A percentile compares a stretch with the other conserved stretches of the same genome.
phyloP scores from a whole-genome alignment of 1,284 basidiomycete species.

The Exobasidium rhododendri region DNA sequence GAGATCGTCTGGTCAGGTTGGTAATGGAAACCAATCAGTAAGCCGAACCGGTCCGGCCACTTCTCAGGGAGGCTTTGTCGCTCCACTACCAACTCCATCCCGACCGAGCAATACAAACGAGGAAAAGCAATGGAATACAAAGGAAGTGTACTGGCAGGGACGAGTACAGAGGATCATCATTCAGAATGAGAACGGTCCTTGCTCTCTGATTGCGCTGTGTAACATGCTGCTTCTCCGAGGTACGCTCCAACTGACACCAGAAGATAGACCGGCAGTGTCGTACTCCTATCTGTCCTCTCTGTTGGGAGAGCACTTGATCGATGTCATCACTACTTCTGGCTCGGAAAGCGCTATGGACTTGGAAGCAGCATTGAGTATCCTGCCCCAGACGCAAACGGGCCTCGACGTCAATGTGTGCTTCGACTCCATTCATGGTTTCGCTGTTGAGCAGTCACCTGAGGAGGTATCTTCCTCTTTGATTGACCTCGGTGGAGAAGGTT shows the following conservation, averaged over 20 bases:
- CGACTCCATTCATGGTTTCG: slow-evolving; percentile 31
- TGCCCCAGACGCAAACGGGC: slow-evolving; percentile 76
- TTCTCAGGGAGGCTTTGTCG: too few species aligned
- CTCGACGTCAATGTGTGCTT: slow-evolving; percentile 42
- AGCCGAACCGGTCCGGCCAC: background rate
- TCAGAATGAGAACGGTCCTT: slow-evolving; percentile 65
- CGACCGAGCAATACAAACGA: slow-evolving; percentile 15
- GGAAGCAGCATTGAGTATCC: slow-evolving; percentile 71
- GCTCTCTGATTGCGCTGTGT: slow-evolving; percentile 77
- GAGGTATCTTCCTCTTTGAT: slow-evolving; percentile 5
- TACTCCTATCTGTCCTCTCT: slow-evolving; percentile 78
- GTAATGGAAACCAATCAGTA: background rate
- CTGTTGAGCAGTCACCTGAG: slow-evolving; percentile 4
- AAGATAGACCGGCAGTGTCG: slow-evolving; percentile 67
- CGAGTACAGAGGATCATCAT: slow-evolving; percentile 39
- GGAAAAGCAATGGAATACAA: slow-evolving; percentile 44
- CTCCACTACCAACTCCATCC: slow-evolving; percentile 6
- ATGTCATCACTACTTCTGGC: slow-evolving; percentile 53
- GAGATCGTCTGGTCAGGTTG: background rate
- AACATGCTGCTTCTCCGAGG: slow-evolving; percentile 45
- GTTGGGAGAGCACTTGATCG: slow-evolving; percentile 76
- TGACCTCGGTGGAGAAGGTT: background rate
- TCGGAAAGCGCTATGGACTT: slow-evolving; percentile 57
- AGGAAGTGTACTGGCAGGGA: slow-evolving; percentile 41
- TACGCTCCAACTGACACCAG: slow-evolving; percentile 56